Percentiles rank a stretch among this genome's conserved stretches.
phyloP scores from a whole-genome alignment of 1,284 basidiomycete genomes.

The Sphagnurus paluster region DNA sequence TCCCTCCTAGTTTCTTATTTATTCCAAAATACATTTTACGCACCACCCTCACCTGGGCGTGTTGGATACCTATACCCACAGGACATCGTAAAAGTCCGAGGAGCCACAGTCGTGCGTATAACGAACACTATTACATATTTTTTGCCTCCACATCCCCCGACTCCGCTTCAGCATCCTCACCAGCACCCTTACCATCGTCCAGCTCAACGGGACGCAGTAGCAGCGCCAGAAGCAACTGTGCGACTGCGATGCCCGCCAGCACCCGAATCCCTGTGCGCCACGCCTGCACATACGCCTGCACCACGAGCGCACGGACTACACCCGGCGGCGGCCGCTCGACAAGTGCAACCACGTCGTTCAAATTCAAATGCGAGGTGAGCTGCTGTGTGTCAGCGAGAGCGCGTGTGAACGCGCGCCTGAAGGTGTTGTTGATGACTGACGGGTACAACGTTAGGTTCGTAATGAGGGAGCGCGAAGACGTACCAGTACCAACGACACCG shows the following conservation, averaged over 20 bases:
- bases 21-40: background rate
- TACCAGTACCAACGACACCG: conserved; percentile 31
- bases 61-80: background rate
- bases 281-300: conserved; percentile 18
- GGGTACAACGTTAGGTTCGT: too few relatives aligned
- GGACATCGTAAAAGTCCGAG: background rate
- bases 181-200: background rate
- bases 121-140: background rate
- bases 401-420: conserved; percentile 8
- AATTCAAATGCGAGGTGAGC: conserved; percentile 5
- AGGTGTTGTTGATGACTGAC: conserved; percentile 20
- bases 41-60: background rate
- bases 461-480: too few relatives aligned
- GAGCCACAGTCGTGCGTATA: too few relatives aligned
- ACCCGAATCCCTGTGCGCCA: conserved; percentile 18
- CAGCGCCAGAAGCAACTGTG: conserved; percentile 14
- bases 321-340: conserved; percentile 11
- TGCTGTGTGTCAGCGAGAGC: conserved; percentile 1
- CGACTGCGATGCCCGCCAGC: conserved; percentile 19
- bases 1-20: background rate
- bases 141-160: background rate
- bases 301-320: conserved; percentile 4
- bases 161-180: background rate
- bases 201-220: conserved; percentile 11
- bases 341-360: conserved; percentile 20